Evolutionary conservation across 2,329 filamentous ascomycete species (phyloP).

Genomic region (Penicillium sp.): DNA sequence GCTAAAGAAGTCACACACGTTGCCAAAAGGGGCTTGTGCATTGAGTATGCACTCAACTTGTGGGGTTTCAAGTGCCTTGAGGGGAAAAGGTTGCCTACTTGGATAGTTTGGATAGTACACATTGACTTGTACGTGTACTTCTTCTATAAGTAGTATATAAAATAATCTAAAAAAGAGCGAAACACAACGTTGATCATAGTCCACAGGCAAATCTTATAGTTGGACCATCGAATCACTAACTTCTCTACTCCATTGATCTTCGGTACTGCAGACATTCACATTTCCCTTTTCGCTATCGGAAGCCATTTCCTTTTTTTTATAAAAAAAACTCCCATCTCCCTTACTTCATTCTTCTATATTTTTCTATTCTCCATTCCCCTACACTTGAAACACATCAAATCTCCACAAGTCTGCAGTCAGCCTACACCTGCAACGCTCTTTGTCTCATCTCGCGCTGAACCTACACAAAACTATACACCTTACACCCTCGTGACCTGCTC

Average conservation of each 20-base stretch:
- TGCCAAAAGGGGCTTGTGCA: conserved; percentile 1
- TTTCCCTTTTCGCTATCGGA: conserved; percentile 1
- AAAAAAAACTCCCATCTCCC: background rate
- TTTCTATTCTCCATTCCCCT: background rate
- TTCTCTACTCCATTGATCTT: conserved; percentile 8
- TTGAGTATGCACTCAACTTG: background rate
- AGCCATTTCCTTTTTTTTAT: conserved; percentile 7
- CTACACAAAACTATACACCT: background rate
- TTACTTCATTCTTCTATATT: background rate
- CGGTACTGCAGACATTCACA: background rate
- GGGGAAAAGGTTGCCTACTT: background rate
- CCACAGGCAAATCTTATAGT: conserved; percentile 3
- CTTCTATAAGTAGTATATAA: background rate
- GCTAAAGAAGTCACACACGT: background rate
- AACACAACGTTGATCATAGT: conserved; percentile 15
- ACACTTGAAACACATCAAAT: conserved; percentile 2
- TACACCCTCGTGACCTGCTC: conserved; percentile 2
- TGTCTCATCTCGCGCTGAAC: conserved; percentile 17
- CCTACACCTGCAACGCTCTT: conserved; percentile 16
- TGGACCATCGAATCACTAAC: background rate
- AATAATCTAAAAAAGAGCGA: background rate
- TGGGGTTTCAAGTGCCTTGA: background rate
- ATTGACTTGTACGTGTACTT: background rate
- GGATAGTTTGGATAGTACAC: background rate
- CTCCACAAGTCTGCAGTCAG: conserved; percentile 6